Percentiles rank a stretch among this genome's conserved stretches.
Conservation (phyloP, 2,329 filamentous ascomycete species). For the Chrysoporthe puriensis region DNA sequence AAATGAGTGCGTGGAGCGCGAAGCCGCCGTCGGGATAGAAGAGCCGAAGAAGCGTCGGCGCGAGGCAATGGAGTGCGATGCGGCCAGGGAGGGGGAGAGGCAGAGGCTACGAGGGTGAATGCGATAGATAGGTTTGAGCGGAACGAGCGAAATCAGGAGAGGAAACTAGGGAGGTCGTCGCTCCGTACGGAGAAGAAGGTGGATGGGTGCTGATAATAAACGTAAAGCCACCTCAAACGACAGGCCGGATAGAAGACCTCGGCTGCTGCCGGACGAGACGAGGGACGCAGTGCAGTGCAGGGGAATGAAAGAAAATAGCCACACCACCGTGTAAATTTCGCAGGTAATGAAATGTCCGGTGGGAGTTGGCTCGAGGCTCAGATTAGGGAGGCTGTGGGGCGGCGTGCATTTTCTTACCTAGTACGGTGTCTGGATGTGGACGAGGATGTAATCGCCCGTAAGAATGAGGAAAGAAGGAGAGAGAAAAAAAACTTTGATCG, state of each 20-base stretch:
- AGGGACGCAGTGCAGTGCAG: neutral
- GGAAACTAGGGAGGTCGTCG: constrained; percentile 5
- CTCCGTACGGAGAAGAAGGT: constrained; percentile 5
- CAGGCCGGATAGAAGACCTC: constrained; percentile 7
- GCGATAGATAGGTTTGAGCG: neutral
- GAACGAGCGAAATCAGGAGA: constrained; percentile 5
- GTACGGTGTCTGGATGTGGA: constrained; percentile 16
- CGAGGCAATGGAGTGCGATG: neutral
- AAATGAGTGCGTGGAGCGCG: neutral
- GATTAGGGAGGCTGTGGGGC: constrained; percentile 16
- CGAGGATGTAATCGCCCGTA: neutral
- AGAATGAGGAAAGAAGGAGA: too few relatives aligned
- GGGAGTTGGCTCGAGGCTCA: constrained; percentile 2
- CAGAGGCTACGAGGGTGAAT: neutral
- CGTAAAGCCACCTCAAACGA: constrained; percentile 9
- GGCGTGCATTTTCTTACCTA: constrained; percentile 20
- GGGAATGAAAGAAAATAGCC: constrained; percentile 12
- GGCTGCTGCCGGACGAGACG: neutral
- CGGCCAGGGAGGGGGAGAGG: neutral
- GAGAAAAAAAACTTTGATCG: neutral
- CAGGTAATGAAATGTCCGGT: constrained; percentile 8
- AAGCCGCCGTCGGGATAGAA: neutral
- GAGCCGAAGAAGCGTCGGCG: constrained; percentile 3
- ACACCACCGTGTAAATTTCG: constrained; percentile 15
- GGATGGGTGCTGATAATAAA: constrained; percentile 19